A percentile compares a stretch with the other conserved stretches of the same genome.
phyloP scores from a whole-genome alignment of 768 basidiomycete species.

The Amanita pallidorosea region DNA sequence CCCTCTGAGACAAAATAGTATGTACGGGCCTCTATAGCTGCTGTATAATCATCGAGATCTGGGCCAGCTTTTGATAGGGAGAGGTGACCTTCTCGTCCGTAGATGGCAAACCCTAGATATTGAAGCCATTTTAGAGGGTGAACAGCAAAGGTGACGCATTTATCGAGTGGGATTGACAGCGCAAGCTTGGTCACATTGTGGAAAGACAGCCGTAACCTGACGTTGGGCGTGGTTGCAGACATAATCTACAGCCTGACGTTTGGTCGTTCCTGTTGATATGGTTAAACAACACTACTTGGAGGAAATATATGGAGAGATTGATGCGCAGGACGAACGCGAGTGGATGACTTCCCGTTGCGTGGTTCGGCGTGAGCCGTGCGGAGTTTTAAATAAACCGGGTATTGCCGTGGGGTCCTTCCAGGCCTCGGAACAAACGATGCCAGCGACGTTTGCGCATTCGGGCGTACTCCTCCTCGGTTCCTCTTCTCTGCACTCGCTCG shows the following conservation, averaged over 20 bases:
- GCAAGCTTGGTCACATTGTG: neutral
- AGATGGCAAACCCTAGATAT: slow-evolving; percentile 9
- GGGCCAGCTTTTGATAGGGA: slow-evolving; percentile 2
- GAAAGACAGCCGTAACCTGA: neutral
- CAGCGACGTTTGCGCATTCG: slow-evolving; percentile 50
- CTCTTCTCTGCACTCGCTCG: slow-evolving; percentile 52
- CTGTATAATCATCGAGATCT: slow-evolving; percentile 8
- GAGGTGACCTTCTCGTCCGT: slow-evolving; percentile 9
- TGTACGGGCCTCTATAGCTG: slow-evolving; percentile 1
- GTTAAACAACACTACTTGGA: no score
- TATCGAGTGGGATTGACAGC: neutral
- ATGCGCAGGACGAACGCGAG: no score
- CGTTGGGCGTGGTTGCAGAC: neutral
- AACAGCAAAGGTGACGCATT: slow-evolving; percentile 5
- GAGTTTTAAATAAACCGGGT: no score
- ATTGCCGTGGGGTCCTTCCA: no score
- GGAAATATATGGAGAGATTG: no score
- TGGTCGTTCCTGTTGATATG: no score
- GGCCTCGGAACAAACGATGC: no score
- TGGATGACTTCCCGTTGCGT: no score
- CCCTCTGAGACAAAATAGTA: slow-evolving; percentile 9
- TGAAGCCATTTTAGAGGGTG: slow-evolving; percentile 1
- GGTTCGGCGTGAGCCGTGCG: no score
- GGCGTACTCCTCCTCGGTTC: slow-evolving; percentile 51
- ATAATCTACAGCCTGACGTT: no score